Evolutionary conservation across 2,329 filamentous ascomycete genomes (phyloP), one percentile per base, ranked within the genome.

Genomic region (Thermothelomyces thermophilus): DNA sequence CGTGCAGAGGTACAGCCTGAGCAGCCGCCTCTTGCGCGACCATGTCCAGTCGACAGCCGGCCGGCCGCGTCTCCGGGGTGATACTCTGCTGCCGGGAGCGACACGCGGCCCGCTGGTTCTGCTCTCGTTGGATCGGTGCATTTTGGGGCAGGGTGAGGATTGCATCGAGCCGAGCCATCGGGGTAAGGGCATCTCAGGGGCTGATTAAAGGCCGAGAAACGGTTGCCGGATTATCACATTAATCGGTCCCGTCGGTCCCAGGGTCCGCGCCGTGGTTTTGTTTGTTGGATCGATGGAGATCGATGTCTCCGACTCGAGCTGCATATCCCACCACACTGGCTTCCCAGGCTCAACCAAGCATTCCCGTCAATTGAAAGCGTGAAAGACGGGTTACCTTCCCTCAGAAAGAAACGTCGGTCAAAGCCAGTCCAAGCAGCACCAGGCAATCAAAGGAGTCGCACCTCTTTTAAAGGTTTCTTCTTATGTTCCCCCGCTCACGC

Each of bases 1-100:
- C 14, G 53, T 55, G 37, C 50, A 53, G 19, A 53, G 47, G 28
- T 55, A 53, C 50, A 53, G 20, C 4, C 53, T 40, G 9, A 55
- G 53, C 39, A 55, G 43, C 16, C 41, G 42, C 16, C 53, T 28
- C 31, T 53, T 53, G 30, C 42, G 50, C 8, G 50, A 50, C 10
- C 24, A 37, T 4, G 46, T 55, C 53, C 50, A 55, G 41, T 55
- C 45, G 35, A 55, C 50, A 7, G 50, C 42, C 19, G 50, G 50
- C 26, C 50, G 26, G 31, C 53, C 50, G 17, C 53, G 50, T 31
- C 47, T 35, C 31, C 53, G 46, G 16, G 42, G 41, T 11, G 35
- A n/a, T 10, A 42, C 14, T 16, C 16, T 24, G 22, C 35, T 28
- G n/a, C 36, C 40, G 36, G 40, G 19, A 20, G 17, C 20, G 10